These are phyloP conservation scores for Scortechinia acanthostroma DNA, from an alignment of 2,329 filamentous ascomycete genomes.

Conservation along the genomic window DNA sequence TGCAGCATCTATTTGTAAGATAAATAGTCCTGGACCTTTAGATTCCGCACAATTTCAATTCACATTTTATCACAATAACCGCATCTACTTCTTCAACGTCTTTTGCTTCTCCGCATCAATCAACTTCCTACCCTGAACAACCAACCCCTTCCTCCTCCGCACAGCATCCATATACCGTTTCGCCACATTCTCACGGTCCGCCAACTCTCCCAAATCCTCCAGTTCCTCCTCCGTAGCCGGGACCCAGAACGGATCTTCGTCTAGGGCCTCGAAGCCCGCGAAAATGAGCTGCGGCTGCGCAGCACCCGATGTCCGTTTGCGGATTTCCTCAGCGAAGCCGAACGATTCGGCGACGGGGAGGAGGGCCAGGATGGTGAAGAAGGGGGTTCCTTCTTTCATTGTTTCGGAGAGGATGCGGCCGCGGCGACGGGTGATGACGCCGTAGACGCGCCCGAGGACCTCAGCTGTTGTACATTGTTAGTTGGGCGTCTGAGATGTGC, in stretches of 20 bases:
- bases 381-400: constrained; percentile 90
- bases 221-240: constrained; percentile 93
- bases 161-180: constrained; percentile 93
- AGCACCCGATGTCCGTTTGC: constrained; percentile 83
- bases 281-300: constrained; percentile 92
- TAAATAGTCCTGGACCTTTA: too few species aligned
- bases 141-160: constrained; percentile 75
- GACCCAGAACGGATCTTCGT: constrained; percentile 97
- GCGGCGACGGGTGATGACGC: constrained; percentile 88
- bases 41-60: too few species aligned
- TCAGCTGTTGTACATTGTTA: constrained; percentile 39
- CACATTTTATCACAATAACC: too few species aligned
- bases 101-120: constrained; percentile 89
- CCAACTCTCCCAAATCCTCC: constrained; percentile 89
- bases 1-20: too few species aligned
- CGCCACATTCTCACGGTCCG: constrained; percentile 89
- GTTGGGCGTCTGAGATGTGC: background rate
- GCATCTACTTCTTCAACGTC: constrained; percentile 48
- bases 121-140: constrained; percentile 71
- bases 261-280: constrained; percentile 82
- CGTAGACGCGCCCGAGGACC: constrained; percentile 90
- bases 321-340: constrained; percentile 92
- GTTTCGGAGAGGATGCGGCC: constrained; percentile 83
- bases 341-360: constrained; percentile 92
- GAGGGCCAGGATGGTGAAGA: constrained; percentile 85